Evolutionary conservation across 345 rosid species (phyloP), one percentile per base, ranked within the genome.

Genomic region (Pugionium dolabratum): DNA sequence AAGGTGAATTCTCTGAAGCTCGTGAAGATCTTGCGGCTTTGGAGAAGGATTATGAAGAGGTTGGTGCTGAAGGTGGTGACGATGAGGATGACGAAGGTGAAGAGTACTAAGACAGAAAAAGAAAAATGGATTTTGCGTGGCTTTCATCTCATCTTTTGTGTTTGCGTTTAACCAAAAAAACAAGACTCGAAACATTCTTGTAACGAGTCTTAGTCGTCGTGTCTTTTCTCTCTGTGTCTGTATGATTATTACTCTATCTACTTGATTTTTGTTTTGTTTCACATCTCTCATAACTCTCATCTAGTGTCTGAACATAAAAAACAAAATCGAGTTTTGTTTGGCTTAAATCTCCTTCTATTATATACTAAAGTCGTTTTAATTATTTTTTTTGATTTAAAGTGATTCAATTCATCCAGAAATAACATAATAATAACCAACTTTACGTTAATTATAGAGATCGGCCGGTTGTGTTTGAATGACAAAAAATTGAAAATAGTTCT

Each of bases 41-140:
- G 33, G 91, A 85, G 88, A 85, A 85, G 77, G 91, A 85, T 66
- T 86, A 86, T 0, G 93, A 84, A 73, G 93, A 87, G 71, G 93
- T 87, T 1, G 93, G 93, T 56, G 93, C 93, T 1, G 93, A 87
- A 79, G 79, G 85, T 4, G 86, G 84, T 2, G 90, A 87, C 53
- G 90, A 82, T 4, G 93, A 85, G 25, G 90, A 87, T 25, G 93
- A 83, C 0, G 85, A 79, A 7, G 81, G 73, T 3, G 90, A 83
- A 0, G 90, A 83, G 30, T 81, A 83, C 70, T 83, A 4, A 63
- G 62, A 25, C 34, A 4, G 11, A 5, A 1, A 39, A 37, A 28
- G 1, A n/a, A n/a, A 9, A 6, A 18, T 56, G 32, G 41, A 27
- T 46, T 18, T 36, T 31, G 58, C 29, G 60, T 44, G 9, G 34